Evolutionary conservation across 208 protist genomes (phyloP).

Genomic region (Leishmania martiniquensis): DNA sequence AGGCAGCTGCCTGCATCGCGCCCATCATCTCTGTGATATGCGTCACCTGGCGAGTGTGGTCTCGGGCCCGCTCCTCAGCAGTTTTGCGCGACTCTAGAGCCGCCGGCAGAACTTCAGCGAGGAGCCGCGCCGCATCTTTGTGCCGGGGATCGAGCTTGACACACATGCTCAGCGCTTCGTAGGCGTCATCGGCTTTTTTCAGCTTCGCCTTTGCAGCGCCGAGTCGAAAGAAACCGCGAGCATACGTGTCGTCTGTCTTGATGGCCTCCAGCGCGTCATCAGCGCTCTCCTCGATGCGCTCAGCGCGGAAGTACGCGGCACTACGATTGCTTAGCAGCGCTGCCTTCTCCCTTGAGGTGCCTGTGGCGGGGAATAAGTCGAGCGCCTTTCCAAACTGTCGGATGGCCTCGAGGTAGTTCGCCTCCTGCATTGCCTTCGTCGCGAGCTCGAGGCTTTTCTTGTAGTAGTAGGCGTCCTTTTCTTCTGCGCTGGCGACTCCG

Average conservation of each 20-base stretch:
- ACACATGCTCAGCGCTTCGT: conserved; percentile 56
- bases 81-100: conserved; percentile 51
- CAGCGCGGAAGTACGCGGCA: conserved; percentile 60
- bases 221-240: conserved; percentile 75
- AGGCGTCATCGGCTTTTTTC: conserved; percentile 45
- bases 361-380: conserved; percentile 42
- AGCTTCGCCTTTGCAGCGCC: conserved; percentile 60
- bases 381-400: conserved; percentile 83
- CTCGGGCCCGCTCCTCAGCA: conserved; percentile 47
- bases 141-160: conserved; percentile 59
- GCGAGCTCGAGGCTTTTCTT: conserved; percentile 67
- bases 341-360: conserved; percentile 42
- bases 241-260: conserved; percentile 62
- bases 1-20: conserved; percentile 25
- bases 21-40: conserved; percentile 37
- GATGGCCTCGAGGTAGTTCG: conserved; percentile 69
- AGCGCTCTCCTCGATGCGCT: conserved; percentile 52
- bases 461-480: conserved; percentile 77
- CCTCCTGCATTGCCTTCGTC: conserved; percentile 69
- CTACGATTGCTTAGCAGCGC: conserved; percentile 77
- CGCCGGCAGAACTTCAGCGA: conserved; percentile 42
- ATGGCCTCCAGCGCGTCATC: conserved; percentile 56
- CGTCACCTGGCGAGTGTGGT: conserved; percentile 28
- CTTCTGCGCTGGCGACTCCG: conserved; percentile 45
- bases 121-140: conserved; percentile 47